Evolutionary conservation across 2,329 filamentous ascomycete genomes (phyloP).

Genomic region (Leptographium lundbergii): DNA sequence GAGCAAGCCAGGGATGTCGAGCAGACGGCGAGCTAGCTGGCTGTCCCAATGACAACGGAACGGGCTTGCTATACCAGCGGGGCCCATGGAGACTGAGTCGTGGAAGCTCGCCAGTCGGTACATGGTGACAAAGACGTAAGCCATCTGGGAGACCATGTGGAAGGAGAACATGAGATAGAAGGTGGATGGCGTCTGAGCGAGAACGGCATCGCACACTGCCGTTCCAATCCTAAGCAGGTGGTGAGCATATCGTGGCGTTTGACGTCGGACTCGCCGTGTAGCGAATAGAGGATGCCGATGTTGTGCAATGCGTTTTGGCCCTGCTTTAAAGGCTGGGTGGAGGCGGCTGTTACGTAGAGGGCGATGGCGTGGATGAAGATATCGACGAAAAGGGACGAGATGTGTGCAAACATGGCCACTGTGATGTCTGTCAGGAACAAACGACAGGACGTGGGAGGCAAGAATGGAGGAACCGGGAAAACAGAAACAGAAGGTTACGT

Average conservation of each 20-base stretch:
- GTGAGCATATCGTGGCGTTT: background rate
- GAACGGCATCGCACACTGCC: conserved; percentile 1
- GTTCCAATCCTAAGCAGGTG: conserved; percentile 2
- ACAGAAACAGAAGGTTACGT: too few species aligned
- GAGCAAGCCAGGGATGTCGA: background rate
- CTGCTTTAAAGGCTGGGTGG: too few species aligned
- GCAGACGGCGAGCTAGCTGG: conserved; percentile 1
- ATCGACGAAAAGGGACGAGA: too few species aligned
- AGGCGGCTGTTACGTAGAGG: too few species aligned
- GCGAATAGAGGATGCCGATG: background rate
- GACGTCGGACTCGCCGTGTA: background rate
- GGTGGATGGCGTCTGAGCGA: background rate
- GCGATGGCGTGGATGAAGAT: too few species aligned
- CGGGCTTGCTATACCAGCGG: background rate
- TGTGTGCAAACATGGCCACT: too few species aligned
- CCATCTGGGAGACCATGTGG: conserved; percentile 2
- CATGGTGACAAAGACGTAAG: conserved; percentile 1
- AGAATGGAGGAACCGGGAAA: too few species aligned
- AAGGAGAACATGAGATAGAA: conserved; percentile 6
- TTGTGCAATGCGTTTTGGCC: background rate
- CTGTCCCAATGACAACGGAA: conserved; percentile 4
- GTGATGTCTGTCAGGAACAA: too few species aligned
- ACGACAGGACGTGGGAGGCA: too few species aligned
- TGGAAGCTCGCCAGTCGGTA: conserved; percentile 2
- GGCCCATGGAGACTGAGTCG: background rate